Base-by-base conservation (phyloP, 805 yeast species). In the Nakazawaea ambrosiae region DNA sequence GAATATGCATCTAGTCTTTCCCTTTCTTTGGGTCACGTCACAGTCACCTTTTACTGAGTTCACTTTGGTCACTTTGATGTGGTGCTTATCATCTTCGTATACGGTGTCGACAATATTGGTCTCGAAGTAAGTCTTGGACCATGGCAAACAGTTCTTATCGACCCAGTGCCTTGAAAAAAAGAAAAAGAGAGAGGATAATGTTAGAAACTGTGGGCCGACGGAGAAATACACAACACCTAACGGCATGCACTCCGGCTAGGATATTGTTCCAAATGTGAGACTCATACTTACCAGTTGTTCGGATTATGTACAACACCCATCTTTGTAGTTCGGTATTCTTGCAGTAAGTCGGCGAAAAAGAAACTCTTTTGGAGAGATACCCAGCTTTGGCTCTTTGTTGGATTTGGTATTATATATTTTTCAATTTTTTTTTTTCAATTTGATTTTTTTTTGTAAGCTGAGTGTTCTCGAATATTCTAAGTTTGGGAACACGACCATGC, bases 161-260 rank as follows among this genome's bases (percentile, higher is more conserved):
- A 89, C 97, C 97, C 97, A 92, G 70, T 92, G 98, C 98, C 42
- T 39, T 14, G n/a, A 12, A 18, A 20, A n/a, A n/a, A n/a, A n/a
- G n/a, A n/a, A n/a, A n/a, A n/a, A n/a, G n/a, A n/a, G n/a, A n/a
- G n/a, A n/a, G n/a, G n/a, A n/a, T n/a, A n/a, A n/a, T n/a, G n/a
- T n/a, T 6, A 16, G 17, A 11, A 19, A 32, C 9, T 25, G 36
- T 33, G 24, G 26, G 36, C 26, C 17, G 4, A 20, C 19, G 18
- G 18, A 17, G 6, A 17, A 6, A 28, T 15, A 14, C 5, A 25
- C 9, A 28, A 28, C 20, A 28, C 12, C n/a, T n/a, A n/a, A n/a
- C n/a, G n/a, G n/a, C n/a, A n/a, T n/a, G n/a, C n/a, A n/a, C n/a
- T n/a, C n/a, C n/a, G n/a, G n/a, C n/a, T n/a, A n/a, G 11, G 27